These are phyloP conservation scores for Castanospermum australe DNA, from an alignment of 306 rosid species.

Conservation along the genomic window DNA sequence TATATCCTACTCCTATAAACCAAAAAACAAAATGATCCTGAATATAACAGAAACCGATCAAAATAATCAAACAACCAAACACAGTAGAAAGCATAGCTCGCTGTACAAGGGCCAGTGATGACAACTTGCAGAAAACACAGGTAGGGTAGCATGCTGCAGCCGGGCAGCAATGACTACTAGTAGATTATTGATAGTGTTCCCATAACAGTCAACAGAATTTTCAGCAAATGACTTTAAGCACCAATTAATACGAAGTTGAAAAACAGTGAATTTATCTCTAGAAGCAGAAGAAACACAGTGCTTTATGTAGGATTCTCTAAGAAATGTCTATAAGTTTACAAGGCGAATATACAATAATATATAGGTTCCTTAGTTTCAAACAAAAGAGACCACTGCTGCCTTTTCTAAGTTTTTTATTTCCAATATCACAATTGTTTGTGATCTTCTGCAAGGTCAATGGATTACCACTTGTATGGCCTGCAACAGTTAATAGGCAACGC, in stretches of 20 bases:
- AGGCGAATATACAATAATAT: constrained; percentile 45
- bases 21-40: neutral
- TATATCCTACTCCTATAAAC: neutral
- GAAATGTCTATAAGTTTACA: constrained; percentile 40
- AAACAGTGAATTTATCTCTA: neutral
- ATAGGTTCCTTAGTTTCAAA: constrained; percentile 30
- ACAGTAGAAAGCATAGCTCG: neutral
- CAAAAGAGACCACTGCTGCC: constrained; percentile 26
- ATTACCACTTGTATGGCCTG: constrained; percentile 40
- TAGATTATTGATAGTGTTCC: neutral
- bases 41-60: neutral
- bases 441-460: constrained; percentile 36
- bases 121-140: neutral
- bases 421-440: constrained; percentile 34
- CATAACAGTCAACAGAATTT: constrained; percentile 2
- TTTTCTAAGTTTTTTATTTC: constrained; percentile 44
- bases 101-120: neutral
- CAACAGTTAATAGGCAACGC: constrained; percentile 31
- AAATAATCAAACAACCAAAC: neutral
- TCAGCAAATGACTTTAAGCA: neutral
- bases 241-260: neutral
- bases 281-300: constrained; percentile 1
- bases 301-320: constrained; percentile 20
- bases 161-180: neutral
- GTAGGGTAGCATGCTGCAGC: neutral